Conservation (phyloP, 169 alveolate genomes). For the Eimeria necatrix region DNA sequence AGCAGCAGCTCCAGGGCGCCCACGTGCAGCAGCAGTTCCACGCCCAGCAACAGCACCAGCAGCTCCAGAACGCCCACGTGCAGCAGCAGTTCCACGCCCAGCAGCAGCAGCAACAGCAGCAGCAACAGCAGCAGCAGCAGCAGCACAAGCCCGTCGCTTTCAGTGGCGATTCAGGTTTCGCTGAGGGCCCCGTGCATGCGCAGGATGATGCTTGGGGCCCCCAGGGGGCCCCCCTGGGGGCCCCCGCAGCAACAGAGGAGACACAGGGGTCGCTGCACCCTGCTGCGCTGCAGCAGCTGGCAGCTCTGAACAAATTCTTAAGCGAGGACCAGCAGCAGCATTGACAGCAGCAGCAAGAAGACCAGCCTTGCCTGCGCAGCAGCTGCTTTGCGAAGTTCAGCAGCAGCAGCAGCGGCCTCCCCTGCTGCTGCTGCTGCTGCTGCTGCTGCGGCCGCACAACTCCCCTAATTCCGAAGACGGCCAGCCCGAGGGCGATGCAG, state of each 20-base stretch:
- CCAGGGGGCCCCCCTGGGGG: not conserved
- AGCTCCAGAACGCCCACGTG: too few species aligned
- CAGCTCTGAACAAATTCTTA: conserved; percentile 6
- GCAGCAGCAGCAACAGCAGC: too few species aligned
- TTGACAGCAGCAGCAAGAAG: not conserved
- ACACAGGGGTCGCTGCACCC: not conserved
- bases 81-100: not conserved
- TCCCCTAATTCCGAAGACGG: not conserved
- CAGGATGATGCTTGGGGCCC: not conserved
- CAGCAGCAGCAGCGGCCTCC: too few species aligned
- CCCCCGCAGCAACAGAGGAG: not conserved
- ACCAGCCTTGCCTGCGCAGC: too few species aligned
- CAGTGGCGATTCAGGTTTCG: not conserved
- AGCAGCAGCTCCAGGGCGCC: too few species aligned
- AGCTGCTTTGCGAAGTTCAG: too few species aligned
- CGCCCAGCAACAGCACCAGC: too few species aligned
- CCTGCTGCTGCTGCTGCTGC: not conserved
- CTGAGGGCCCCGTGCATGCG: not conserved
- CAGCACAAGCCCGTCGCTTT: not conserved
- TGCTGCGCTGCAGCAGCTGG: conserved; percentile 60
- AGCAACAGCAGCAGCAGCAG: too few species aligned
- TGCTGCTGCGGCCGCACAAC: not conserved
- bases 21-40: too few species aligned
- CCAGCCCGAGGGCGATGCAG: too few species aligned
- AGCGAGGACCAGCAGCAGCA: conserved; percentile 36